Conservation (phyloP, 495 filamentous ascomycete species). For the Penicillium maclennaniae region DNA sequence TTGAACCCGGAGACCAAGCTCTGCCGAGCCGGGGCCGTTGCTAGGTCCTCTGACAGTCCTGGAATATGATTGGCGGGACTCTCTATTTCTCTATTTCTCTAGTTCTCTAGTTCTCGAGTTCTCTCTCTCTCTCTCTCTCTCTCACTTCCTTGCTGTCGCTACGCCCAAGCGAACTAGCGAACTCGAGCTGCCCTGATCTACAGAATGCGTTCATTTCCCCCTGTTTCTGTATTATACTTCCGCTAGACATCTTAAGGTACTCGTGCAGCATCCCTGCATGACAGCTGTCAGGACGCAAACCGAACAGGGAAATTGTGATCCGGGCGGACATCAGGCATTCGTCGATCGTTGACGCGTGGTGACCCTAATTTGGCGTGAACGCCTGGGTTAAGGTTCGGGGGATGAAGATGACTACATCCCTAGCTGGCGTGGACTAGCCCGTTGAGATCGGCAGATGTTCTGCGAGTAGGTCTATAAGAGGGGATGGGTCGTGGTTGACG, state of each 20-base stretch:
- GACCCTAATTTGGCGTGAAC: constrained; percentile 1
- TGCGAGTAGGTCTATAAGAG: neutral
- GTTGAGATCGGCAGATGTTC: neutral
- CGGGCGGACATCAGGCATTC: neutral
- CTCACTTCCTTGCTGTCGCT: neutral
- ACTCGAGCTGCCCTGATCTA: neutral
- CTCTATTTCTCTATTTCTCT: too few relatives aligned
- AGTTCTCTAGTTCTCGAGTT: too few relatives aligned
- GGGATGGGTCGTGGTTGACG: too few relatives aligned
- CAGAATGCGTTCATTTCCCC: neutral
- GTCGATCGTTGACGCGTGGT: neutral
- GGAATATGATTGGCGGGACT: neutral
- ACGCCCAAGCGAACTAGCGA: neutral
- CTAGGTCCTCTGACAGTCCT: neutral
- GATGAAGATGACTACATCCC: neutral
- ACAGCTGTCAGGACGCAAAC: constrained; percentile 9
- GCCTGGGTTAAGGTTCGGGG: neutral
- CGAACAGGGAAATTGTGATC: constrained; percentile 7
- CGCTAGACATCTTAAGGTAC: neutral
- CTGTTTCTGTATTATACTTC: neutral
- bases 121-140: too few relatives aligned
- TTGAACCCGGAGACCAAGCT: neutral
- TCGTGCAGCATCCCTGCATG: neutral
- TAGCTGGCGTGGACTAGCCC: neutral
- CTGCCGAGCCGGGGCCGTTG: neutral